Conservation (phyloP, 768 basidiomycete species). For the Cantharellus cinnabarinus region DNA sequence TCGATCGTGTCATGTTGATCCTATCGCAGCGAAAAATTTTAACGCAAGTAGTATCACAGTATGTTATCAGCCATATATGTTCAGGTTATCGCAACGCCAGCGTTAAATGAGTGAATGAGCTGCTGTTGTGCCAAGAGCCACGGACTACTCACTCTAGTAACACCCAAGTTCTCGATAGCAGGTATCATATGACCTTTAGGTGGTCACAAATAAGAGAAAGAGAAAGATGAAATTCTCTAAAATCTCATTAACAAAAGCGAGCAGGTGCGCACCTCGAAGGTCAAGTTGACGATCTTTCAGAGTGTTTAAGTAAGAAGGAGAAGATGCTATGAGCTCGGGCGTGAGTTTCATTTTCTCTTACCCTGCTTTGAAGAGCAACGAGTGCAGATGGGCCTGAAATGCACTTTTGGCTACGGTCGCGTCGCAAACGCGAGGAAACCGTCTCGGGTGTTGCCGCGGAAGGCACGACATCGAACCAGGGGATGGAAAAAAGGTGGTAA, state of each 20-base stretch:
- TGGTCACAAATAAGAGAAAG: not conserved
- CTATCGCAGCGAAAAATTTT: slow-evolving; percentile 18
- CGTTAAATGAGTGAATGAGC: not conserved
- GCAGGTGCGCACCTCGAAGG: slow-evolving; percentile 46
- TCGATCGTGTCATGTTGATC: slow-evolving; percentile 91
- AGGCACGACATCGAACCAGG: too few relatives aligned
- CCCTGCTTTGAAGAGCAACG: not conserved
- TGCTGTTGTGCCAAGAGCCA: not conserved
- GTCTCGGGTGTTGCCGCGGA: too few relatives aligned
- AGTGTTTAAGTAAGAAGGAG: slow-evolving; percentile 56
- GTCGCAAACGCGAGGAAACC: too few relatives aligned
- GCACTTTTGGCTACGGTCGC: too few relatives aligned
- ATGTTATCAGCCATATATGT: slow-evolving; percentile 9
- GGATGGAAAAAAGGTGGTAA: too few relatives aligned
- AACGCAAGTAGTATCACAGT: slow-evolving; percentile 1
- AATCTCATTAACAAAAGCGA: not conserved
- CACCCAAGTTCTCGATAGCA: slow-evolving; percentile 89
- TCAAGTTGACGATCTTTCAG: slow-evolving; percentile 82
- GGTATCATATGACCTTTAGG: slow-evolving; percentile 75
- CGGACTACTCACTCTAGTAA: slow-evolving; percentile 44
- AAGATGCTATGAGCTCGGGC: slow-evolving; percentile 76
- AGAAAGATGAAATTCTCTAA: not conserved
- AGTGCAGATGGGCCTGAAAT: too few relatives aligned
- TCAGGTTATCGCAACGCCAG: slow-evolving; percentile 9
- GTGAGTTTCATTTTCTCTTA: slow-evolving; percentile 63